These are phyloP conservation scores for Aspergillus nidulans DNA, from an alignment of 495 filamentous ascomycete species.

Conservation along the genomic window DNA sequence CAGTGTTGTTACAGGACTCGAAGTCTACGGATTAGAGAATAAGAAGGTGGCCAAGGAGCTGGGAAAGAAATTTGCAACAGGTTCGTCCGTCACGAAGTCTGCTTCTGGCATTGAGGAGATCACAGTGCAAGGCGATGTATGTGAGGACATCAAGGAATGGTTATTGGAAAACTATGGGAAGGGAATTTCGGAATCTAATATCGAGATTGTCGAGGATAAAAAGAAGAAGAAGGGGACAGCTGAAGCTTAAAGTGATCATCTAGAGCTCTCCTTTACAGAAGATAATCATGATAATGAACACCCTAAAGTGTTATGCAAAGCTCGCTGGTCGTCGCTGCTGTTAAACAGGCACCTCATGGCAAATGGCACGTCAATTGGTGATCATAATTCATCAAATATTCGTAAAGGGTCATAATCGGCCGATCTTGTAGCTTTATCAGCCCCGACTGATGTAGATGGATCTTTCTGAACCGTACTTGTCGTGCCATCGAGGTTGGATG, in stretches of 20 bases:
- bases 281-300: neutral
- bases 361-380: neutral
- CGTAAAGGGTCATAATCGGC: conserved; percentile 26
- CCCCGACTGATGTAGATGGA: conserved; percentile 3
- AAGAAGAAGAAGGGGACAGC: conserved; percentile 59
- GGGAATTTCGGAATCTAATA: conserved; percentile 84
- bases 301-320: neutral
- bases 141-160: conserved; percentile 90
- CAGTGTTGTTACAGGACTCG: conserved; percentile 82
- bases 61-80: conserved; percentile 70
- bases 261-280: neutral
- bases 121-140: conserved; percentile 95
- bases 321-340: neutral
- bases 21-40: conserved; percentile 84
- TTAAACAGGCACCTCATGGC: neutral
- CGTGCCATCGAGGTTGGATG: conserved; percentile 20
- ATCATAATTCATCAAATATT: conserved; percentile 36
- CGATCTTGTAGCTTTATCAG: conserved; percentile 1
- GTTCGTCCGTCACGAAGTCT: conserved; percentile 84
- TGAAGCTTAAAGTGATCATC: conserved; percentile 18
- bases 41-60: conserved; percentile 69
- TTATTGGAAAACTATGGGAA: conserved; percentile 76
- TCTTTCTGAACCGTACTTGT: conserved; percentile 5
- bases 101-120: conserved; percentile 89
- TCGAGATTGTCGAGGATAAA: conserved; percentile 90